phyloP scores from a whole-genome alignment of 2,329 filamentous ascomycete species.

The Didymella pinodella region DNA sequence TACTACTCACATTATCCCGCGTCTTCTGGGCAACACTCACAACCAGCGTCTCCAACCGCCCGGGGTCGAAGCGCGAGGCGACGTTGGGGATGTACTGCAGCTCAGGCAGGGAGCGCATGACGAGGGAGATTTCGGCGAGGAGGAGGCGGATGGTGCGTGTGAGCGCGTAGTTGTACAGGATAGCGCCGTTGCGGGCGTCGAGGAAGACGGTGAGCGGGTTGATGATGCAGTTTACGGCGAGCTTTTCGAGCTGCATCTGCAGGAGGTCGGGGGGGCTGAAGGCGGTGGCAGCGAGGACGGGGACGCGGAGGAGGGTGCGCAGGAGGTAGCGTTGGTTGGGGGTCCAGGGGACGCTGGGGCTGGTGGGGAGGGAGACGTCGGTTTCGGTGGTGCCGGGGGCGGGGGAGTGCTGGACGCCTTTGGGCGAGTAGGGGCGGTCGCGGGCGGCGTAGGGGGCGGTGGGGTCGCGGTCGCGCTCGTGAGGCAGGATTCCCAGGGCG shows the following conservation, averaged over 20 bases:
- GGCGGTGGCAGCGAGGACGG: constrained; percentile 67
- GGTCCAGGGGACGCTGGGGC: constrained; percentile 44
- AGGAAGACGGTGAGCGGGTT: constrained; percentile 84
- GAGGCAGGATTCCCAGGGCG: constrained; percentile 61
- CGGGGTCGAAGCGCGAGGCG: constrained; percentile 64
- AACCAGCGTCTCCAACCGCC: constrained; percentile 69
- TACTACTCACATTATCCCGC: constrained; percentile 67
- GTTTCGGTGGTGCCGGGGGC: constrained; percentile 27
- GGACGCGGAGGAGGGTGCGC: constrained; percentile 68
- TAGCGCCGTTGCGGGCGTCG: constrained; percentile 75
- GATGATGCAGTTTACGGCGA: constrained; percentile 78
- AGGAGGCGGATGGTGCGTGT: constrained; percentile 73
- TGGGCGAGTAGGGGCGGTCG: constrained; percentile 11
- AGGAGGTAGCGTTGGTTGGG: constrained; percentile 67
- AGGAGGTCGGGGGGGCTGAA: constrained; percentile 70
- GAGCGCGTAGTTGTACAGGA: constrained; percentile 72
- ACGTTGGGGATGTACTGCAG: constrained; percentile 68
- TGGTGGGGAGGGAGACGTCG: constrained; percentile 22
- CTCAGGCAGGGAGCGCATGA: constrained; percentile 80
- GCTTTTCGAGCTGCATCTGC: constrained; percentile 76
- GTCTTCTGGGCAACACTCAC: constrained; percentile 63
- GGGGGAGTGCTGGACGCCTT: constrained; percentile 5
- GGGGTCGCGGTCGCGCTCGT: constrained; percentile 43
- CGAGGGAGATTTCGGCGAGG: constrained; percentile 74
- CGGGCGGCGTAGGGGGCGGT: constrained; percentile 36